Conservation (phyloP, 768 basidiomycete genomes). For the Mycena maculata region DNA sequence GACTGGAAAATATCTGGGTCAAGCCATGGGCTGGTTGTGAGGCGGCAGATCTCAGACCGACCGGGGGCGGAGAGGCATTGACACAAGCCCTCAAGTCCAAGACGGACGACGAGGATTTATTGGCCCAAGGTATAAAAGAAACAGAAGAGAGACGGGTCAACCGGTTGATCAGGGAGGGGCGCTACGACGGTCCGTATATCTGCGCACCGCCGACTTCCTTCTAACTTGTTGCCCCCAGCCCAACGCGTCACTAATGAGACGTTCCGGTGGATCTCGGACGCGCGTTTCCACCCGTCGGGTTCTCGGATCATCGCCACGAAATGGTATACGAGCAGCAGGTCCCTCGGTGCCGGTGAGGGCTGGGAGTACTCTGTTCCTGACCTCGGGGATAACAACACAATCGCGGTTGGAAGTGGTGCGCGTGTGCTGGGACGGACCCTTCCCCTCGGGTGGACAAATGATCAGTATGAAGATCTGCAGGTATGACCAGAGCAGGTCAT, state of each 20-base stretch:
- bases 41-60: slow-evolving; percentile 63
- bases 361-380: slow-evolving; percentile 73
- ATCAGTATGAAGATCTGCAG: slow-evolving; percentile 74
- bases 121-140: slow-evolving; percentile 64
- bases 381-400: slow-evolving; percentile 43
- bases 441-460: slow-evolving; percentile 69
- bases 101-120: slow-evolving; percentile 57
- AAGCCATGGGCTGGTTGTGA: slow-evolving; percentile 75
- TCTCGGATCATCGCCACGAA: slow-evolving; percentile 76
- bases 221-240: slow-evolving; percentile 39
- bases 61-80: slow-evolving; percentile 45
- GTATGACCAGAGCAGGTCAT: slow-evolving; percentile 84
- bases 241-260: slow-evolving; percentile 78
- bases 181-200: slow-evolving; percentile 53
- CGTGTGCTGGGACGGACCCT: slow-evolving; percentile 67
- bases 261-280: slow-evolving; percentile 75
- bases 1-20: slow-evolving; percentile 82
- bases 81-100: slow-evolving; percentile 49
- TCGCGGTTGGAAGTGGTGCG: slow-evolving; percentile 59
- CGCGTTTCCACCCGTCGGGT: slow-evolving; percentile 78
- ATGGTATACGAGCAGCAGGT: slow-evolving; percentile 76
- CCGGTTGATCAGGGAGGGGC: slow-evolving; percentile 69
- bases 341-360: slow-evolving; percentile 77
- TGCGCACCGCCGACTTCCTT: not conserved
- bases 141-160: slow-evolving; percentile 57